These are phyloP conservation scores for Fusarium nisikadoi DNA, from an alignment of 2,329 filamentous ascomycete genomes.

Conservation along the genomic window DNA sequence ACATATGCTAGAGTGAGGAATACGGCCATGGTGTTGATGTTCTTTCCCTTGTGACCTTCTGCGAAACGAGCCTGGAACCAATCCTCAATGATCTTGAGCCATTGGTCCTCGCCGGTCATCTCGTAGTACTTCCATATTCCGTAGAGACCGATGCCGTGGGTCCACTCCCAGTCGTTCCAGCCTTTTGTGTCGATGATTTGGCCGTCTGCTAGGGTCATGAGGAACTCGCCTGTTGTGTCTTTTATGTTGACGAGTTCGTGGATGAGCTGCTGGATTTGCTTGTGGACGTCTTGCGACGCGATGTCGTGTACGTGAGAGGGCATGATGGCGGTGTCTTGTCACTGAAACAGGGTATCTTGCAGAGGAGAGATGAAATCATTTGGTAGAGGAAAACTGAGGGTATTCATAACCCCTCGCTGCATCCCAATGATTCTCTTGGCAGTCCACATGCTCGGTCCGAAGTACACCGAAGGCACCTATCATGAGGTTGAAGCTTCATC, in stretches of 20 bases:
- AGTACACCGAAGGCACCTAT: slow-evolving; percentile 27
- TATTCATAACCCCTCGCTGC: slow-evolving; percentile 16
- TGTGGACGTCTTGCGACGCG: slow-evolving; percentile 59
- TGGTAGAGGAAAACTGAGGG: background rate
- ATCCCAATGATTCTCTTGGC: slow-evolving; percentile 2
- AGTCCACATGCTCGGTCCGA: slow-evolving; percentile 35
- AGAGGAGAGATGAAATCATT: background rate
- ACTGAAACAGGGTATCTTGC: background rate
- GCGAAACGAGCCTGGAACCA: slow-evolving; percentile 78
- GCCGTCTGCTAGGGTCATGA: slow-evolving; percentile 76
- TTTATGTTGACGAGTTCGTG: slow-evolving; percentile 81
- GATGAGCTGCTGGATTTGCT: slow-evolving; percentile 73
- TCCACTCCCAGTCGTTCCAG: slow-evolving; percentile 88
- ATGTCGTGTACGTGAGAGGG: slow-evolving; percentile 55
- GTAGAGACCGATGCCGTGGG: slow-evolving; percentile 82
- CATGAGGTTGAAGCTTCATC: background rate
- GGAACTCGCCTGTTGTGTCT: slow-evolving; percentile 78
- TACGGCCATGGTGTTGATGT: slow-evolving; percentile 86
- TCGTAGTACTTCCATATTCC: slow-evolving; percentile 86
- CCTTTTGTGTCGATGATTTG: slow-evolving; percentile 85
- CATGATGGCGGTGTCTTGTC: slow-evolving; percentile 33
- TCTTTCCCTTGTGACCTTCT: slow-evolving; percentile 80
- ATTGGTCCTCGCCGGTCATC: slow-evolving; percentile 70
- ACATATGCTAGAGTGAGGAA: slow-evolving; percentile 80
- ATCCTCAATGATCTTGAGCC: slow-evolving; percentile 73